Base-by-base conservation (phyloP, 306 rosid genomes). In the Hippophae rhamnoides region DNA sequence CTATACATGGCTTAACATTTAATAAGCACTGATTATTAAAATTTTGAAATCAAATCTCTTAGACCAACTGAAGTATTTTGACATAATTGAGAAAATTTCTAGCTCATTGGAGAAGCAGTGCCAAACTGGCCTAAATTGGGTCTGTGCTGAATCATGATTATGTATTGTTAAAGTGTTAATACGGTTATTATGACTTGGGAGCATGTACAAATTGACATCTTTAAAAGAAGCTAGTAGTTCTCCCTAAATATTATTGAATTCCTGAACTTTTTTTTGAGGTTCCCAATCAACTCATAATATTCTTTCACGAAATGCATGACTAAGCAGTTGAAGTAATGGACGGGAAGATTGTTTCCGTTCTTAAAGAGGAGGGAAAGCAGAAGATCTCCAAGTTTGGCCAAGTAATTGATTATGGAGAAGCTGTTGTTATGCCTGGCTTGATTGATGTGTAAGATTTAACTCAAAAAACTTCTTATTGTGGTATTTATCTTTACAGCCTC, bases 351-450 rank as follows among this genome's bases (percentile, higher is more conserved):
- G 54, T 26, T 6, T 77, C 96, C 49, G 47, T 92, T 43, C 68
- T 85, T 49, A 79, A 79, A 77, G 88, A 81, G 65, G 77, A 78
- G 65, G 79, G 70, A 25, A 73, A 67, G 64, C 60, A 65, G 23
- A 78, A 65, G 60, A 71, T 61, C 58, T 75, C 78, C 68, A 54
- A 40, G 74, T 69, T 65, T 12, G 70, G 56, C 47, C 68, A 77
- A 54, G 72, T 85, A 42, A 61, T 85, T 70, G 93, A 85, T 72
- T 92, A 85, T 62, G 83, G 82, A 69, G 90, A 92, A 41, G 85
- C 95, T 58, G 93, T 88, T 70, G 65, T 92, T 63, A 83, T 88
- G 95, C 99, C 96, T 47, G 99, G 99, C 71, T 67, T 92, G 78
- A 82, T 88, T 69, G 99, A 92, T 60, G 86, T 83, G 96, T 92